Percentiles rank a stretch among this genome's conserved stretches.
These are phyloP conservation scores for Aspergillus brasiliensis DNA, from an alignment of 2,329 filamentous ascomycete genomes.

Conservation along the genomic window DNA sequence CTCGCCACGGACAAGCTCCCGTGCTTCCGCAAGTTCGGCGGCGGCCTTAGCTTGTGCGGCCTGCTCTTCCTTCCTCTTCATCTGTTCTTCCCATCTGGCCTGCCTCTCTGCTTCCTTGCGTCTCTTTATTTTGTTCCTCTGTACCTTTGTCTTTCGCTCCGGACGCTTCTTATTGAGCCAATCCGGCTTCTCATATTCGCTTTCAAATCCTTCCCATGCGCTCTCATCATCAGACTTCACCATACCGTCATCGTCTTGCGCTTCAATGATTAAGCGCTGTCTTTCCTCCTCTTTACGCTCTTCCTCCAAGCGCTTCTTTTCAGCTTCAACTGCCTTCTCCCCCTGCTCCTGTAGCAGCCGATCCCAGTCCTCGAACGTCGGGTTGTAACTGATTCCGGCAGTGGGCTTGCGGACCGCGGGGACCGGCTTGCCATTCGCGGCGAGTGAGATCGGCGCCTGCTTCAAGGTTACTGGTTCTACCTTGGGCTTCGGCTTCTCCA, in stretches of 20 bases:
- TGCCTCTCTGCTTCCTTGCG: conserved; percentile 83
- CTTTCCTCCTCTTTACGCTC: conserved; percentile 68
- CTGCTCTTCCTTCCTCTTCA: conserved; percentile 73
- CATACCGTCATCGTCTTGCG: conserved; percentile 73
- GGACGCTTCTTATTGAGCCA: conserved; percentile 72
- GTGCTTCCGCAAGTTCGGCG: conserved; percentile 50
- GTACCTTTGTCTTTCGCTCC: conserved; percentile 79
- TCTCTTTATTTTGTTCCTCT: conserved; percentile 85
- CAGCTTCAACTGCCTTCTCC: conserved; percentile 74
- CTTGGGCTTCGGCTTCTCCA: conserved; percentile 66
- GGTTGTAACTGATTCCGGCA: conserved; percentile 91
- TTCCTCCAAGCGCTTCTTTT: conserved; percentile 70
- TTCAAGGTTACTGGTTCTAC: conserved; percentile 75
- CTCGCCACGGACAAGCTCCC: conserved; percentile 51
- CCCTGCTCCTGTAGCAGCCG: conserved; percentile 73
- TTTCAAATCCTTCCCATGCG: conserved; percentile 88
- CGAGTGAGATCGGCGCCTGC: conserved; percentile 75
- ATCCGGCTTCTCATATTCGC: conserved; percentile 70
- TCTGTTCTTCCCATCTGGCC: conserved; percentile 72
- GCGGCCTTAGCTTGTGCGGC: conserved; percentile 71
- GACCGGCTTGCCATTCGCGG: conserved; percentile 77
- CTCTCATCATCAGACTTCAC: conserved; percentile 82
- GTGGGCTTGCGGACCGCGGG: conserved; percentile 77
- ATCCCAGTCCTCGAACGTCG: conserved; percentile 82
- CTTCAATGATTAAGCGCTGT: conserved; percentile 70